Evolutionary conservation across 2,329 filamentous ascomycete species (phyloP), one percentile per base, ranked within the genome.

Genomic region (Penicillium sp.): DNA sequence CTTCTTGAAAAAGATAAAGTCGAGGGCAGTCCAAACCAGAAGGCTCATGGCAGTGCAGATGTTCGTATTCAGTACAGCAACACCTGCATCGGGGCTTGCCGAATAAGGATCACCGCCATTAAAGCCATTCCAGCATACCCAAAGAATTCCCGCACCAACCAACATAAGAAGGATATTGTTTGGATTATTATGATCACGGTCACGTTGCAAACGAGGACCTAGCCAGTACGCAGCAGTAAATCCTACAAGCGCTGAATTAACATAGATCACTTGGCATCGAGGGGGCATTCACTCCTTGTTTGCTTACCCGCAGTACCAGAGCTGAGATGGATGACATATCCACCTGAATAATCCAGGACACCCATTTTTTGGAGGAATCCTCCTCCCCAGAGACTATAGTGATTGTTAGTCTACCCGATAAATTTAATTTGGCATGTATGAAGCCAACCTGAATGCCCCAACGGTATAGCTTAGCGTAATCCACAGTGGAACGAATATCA

Each of bases 111-210:
- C 79, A 61, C 79, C 78, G 43, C 79, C 79, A 57, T 81, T 81
- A 72, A 81, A 82, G 40, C 79, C 79, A 63, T 81, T 81, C 79
- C 79, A 82, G 55, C 79, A 79, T 25, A 80, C 71, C 79, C 79
- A 82, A 31, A 81, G 74, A 33, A 81, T 77, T 18, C 79, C 79
- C 2, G 79, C 78, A 23, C 79, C 79, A 27, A 78, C 69, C 50
- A 40, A 11, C 35, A 40, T 40, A n/a, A 40, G 35, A 11, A 40
- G 7, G 7, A 40, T 40, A n/a, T 40, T 40, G 37, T 40, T 40
- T 9, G 37, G 35, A n/a, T 20, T 20, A 18, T 22, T 14, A 18
- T 9, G 22, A 8, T 40, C 37, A 7, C 18, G n/a, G 18, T 40
- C 37, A 18, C 37, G 37, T 22, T 22, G 37, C 18, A 40, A 40